Base-by-base conservation (phyloP, 371 early-diverging fungal species). In the Syncephalastrum racemosum region DNA sequence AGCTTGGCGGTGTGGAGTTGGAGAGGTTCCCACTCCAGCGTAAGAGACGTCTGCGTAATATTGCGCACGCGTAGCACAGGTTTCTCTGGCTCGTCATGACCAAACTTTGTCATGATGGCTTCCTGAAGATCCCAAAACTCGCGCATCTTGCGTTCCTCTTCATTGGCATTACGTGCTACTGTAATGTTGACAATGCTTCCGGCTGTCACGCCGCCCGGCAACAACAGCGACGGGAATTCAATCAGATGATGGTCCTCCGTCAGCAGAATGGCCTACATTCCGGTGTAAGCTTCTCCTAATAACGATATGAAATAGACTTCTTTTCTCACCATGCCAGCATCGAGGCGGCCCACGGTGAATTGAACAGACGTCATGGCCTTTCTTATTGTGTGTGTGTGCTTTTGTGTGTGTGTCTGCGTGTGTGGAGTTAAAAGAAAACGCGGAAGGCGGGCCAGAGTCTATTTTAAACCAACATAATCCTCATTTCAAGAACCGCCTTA, bases 191-290 rank as follows among this genome's bases (percentile, higher is more conserved):
- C 92, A 56, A 98, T 90, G 24, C 94, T 94, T 20, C 98, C 98
- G 4, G 95, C 89, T 15, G 87, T 74, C 20, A 97, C 94, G 36
- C 94, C 95, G 56, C 87, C 88, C 15, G 98, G 98, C 44, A 98
- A 81, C n/a, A 98, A 86, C 14, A 95, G 81, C 1, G 97, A 91
- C 3, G 98, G 98, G 63, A 98, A 96, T 68, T 98, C 98, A 60
- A 98, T 94, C 23, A 96, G 84, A 77, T 98, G 98, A 82, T 98
- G 94, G 71, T 97, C 95, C 62, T 88, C 89, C 23, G 93, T 92
- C 48, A 98, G 75, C 44, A 98, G 83, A 65, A 95, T 90, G 47
- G 95, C 96, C 89, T 91, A 68, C 18, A 44, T 23, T 15, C 27
- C n/a, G n/a, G 22, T 19, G 40, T 47, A 6, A 16, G 46, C 18